Evolutionary conservation across 371 early-diverging fungal species (phyloP).

Genomic region (Chytridium lagenaria): DNA sequence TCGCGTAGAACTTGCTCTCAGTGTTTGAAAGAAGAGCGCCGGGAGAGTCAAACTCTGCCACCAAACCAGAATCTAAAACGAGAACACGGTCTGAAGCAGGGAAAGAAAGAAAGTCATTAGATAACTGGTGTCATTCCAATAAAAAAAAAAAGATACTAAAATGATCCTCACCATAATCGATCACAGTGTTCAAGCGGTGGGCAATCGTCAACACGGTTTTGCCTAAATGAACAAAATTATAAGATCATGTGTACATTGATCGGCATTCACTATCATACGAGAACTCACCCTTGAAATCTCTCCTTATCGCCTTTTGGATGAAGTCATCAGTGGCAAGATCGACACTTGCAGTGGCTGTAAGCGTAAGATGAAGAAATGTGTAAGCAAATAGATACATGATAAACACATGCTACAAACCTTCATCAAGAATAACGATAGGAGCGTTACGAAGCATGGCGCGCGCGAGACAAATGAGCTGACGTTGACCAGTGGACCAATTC

Average conservation of each 20-base stretch:
- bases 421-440: constrained; percentile 79
- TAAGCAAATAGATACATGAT: background rate
- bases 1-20: background rate
- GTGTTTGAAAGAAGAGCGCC: constrained; percentile 25
- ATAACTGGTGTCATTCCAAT: background rate
- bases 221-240: no score
- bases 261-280: background rate
- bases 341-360: constrained; percentile 27
- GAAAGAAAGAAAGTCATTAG: constrained; percentile 32
- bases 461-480: constrained; percentile 84
- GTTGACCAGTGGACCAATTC: constrained; percentile 70
- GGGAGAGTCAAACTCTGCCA: constrained; percentile 68
- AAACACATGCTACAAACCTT: constrained; percentile 62
- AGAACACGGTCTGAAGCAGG: constrained; percentile 84
- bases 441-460: constrained; percentile 72
- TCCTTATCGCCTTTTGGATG: constrained; percentile 65
- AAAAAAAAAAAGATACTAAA: constrained; percentile 38
- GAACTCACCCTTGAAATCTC: constrained; percentile 50
- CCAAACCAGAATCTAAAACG: constrained; percentile 75
- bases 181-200: constrained; percentile 44
- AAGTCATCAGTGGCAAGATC: constrained; percentile 60
- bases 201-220: constrained; percentile 44
- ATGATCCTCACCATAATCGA: constrained; percentile 31
- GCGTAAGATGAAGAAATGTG: background rate
- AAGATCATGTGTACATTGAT: background rate